A percentile compares a stretch with the other conserved stretches of the same genome.
Conservation (phyloP, 108 stramenopile genomes). For the Nitzschia putrida region DNA sequence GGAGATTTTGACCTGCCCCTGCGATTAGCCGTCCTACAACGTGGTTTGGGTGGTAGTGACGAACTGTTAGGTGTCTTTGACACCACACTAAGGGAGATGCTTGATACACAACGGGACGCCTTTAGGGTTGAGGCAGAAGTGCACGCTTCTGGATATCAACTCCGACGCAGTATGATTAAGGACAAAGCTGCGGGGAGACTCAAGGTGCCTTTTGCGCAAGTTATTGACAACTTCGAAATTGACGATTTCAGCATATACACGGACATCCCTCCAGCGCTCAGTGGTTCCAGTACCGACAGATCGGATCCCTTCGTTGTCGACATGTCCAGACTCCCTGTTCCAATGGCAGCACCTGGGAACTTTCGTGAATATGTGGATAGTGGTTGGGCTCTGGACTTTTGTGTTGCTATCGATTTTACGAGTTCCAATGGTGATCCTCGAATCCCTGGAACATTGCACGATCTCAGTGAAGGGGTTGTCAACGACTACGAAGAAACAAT, state of each 20-base stretch:
- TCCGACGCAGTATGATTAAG: slow-evolving; percentile 9
- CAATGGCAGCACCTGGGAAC: slow-evolving; percentile 23
- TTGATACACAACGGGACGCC: slow-evolving; percentile 18
- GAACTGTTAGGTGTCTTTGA: slow-evolving; percentile 21
- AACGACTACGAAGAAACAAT: slow-evolving; percentile 76
- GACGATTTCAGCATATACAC: not conserved
- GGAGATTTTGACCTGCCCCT: slow-evolving; percentile 27
- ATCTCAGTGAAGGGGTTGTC: slow-evolving; percentile 7
- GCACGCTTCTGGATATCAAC: not conserved
- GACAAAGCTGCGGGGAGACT: slow-evolving; percentile 4
- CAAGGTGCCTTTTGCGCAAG: slow-evolving; percentile 2
- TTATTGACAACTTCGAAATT: not conserved
- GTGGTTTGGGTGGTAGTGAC: not conserved
- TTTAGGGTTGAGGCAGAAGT: not conserved
- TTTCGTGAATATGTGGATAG: slow-evolving; percentile 22
- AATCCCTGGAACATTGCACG: slow-evolving; percentile 32
- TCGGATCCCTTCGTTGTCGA: slow-evolving; percentile 7
- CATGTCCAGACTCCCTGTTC: slow-evolving; percentile 13
- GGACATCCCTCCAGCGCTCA: not conserved
- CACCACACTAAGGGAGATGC: slow-evolving; percentile 18
- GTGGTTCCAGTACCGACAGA: not conserved
- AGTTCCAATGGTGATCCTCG: slow-evolving; percentile 58
- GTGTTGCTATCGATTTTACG: slow-evolving; percentile 68
- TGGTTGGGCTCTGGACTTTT: slow-evolving; percentile 43
- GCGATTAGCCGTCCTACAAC: slow-evolving; percentile 21